Evolutionary conservation across 2,329 filamentous ascomycete species (phyloP), one percentile per base, ranked within the genome.

Genomic region (Macrophomina pseudophaseolina): DNA sequence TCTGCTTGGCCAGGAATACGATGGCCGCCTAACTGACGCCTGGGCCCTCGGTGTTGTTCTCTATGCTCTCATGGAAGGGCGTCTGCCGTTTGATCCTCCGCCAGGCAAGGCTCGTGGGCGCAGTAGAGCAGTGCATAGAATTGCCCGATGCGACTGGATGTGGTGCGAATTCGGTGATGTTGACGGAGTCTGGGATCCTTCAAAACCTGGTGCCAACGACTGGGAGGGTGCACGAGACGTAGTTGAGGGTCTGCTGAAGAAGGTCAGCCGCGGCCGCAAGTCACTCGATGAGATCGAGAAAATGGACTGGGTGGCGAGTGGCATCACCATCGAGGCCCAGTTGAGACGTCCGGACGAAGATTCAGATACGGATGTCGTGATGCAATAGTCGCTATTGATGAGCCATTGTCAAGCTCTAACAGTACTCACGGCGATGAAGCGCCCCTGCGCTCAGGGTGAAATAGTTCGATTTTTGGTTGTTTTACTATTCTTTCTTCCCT

Each of bases 1-100:
- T 53, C 90, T 99, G 64, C 92, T 99, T 84, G 94, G 94, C 30
- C 92, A 97, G 74, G 88, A 92, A 7, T 99, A 99, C 75, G 94
- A 98, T 76, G 95, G 95, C 38, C 91, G 93, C 44, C 88, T 90
- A 1, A 97, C 91, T 0, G 95, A 99, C 75, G 93, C 93, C 9
- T 99, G 95, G 95, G 96, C 94, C 0, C 84, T 98, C 0, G 95
- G 95, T 62, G 95, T 99, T 1, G 82, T 98, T 2, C 85, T 98
- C 0, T 99, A 98, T 76, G 93, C 95, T 1, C 86, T 98, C 3
- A 90, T 98, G 78, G 95, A 99, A 80, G 91, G 91, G n/a, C 87
- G 94, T 33, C 81, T 99, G 18, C 95, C 95, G 0, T 99, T 99
- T 72, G 95, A 99, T 75, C 92, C 93, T 0, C 87, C 91, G 5